Base-by-base conservation (phyloP, 1,284 basidiomycete species). In the Trichosporon asahii region DNA sequence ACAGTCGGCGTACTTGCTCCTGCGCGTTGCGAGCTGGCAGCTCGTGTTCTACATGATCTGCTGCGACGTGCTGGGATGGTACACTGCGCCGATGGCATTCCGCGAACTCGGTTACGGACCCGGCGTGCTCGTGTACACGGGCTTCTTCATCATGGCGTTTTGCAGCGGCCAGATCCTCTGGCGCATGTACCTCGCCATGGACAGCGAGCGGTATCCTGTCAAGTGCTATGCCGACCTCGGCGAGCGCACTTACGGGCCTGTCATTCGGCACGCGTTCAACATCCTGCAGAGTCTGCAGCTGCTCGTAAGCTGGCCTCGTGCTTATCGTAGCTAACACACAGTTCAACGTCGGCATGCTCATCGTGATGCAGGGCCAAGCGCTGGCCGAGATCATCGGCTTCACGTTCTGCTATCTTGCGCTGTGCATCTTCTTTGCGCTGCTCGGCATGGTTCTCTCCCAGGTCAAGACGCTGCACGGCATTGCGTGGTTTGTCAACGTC, bases 1-100 rank as follows among this genome's bases (percentile, higher is more conserved):
- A 3, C 14, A 61, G 57, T 61, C 57, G 18, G 68, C 66, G 3
- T 70, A 70, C 57, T 68, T 69, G 14, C 65, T 74, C 25, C 61
- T 74, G n/a, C 73, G 73, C 14, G 63, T 68, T 4, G 55, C 69
- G 3, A 63, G 49, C 33, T 74, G 73, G 73, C 73, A 74, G 61
- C 60, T 72, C 18, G 71, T 72, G 27, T 70, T 74, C 64, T 74
- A 69, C 69, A 69, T 74, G 31, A 73, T 73, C 60, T 67, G 40
- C 21, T 69, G 69, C 6, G 74, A 76, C 68, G 76, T 83, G 46
- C 70, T 81, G 1, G 83, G 83, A 9, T 81, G 80, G 21, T 79
- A 77, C 71, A 77, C 78, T 55, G 77, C 80, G 0, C 78, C 79
- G 0, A 79, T 79, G 68, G 77, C 78, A 15, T 80, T 81, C 70